These are phyloP conservation scores for Aspergillus conjunctus DNA, from an alignment of 495 filamentous ascomycete species.

Conservation along the genomic window DNA sequence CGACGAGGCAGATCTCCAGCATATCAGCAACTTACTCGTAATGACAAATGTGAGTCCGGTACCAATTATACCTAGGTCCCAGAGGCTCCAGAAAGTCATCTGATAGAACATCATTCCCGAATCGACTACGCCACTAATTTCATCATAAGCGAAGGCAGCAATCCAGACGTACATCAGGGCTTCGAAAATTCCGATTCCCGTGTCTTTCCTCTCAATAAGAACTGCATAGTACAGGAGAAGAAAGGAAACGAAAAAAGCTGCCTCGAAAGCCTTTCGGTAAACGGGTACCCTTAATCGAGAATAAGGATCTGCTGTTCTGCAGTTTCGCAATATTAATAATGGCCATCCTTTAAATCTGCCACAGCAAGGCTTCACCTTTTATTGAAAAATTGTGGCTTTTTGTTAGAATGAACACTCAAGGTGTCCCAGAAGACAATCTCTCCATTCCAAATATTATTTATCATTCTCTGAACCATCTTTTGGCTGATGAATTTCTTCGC, in stretches of 20 bases:
- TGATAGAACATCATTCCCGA: slow-evolving; percentile 82
- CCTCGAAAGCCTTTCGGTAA: slow-evolving; percentile 89
- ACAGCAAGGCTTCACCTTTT: slow-evolving; percentile 44
- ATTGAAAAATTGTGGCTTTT: slow-evolving; percentile 82
- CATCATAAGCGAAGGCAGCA: slow-evolving; percentile 85
- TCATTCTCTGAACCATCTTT: slow-evolving; percentile 79
- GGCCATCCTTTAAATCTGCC: too few relatives aligned
- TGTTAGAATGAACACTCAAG: slow-evolving; percentile 72
- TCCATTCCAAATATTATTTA: slow-evolving; percentile 88
- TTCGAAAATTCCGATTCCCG: slow-evolving; percentile 53
- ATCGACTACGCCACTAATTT: slow-evolving; percentile 79
- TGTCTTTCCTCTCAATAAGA: slow-evolving; percentile 61
- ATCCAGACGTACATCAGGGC: slow-evolving; percentile 67
- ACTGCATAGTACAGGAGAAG: slow-evolving; percentile 83
- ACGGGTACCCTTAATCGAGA: slow-evolving; percentile 85
- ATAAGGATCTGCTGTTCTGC: slow-evolving; percentile 73
- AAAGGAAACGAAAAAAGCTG: slow-evolving; percentile 81
- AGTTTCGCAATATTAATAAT: neutral
- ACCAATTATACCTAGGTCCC: slow-evolving; percentile 85
- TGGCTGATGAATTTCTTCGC: slow-evolving; percentile 92
- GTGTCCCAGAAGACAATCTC: slow-evolving; percentile 92
- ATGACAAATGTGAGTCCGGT: slow-evolving; percentile 75
- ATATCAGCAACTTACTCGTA: slow-evolving; percentile 57
- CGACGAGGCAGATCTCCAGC: slow-evolving; percentile 23
- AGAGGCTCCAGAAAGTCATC: slow-evolving; percentile 87